These are phyloP conservation scores for Neurospora sp. DNA, from an alignment of 495 filamentous ascomycete genomes.

Conservation along the genomic window DNA sequence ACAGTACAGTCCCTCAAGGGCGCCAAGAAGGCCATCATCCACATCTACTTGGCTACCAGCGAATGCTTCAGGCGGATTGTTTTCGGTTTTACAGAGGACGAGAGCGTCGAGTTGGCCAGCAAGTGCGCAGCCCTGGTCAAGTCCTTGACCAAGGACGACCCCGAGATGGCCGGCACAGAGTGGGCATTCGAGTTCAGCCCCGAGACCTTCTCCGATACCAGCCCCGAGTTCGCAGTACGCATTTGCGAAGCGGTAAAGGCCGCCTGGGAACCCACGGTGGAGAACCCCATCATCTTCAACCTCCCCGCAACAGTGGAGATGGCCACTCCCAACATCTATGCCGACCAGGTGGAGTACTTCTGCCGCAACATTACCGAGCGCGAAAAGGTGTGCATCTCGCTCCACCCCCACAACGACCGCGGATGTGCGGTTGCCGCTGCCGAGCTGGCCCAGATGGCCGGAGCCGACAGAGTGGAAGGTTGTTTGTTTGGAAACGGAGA, in stretches of 20 bases:
- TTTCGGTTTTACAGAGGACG: slow-evolving; percentile 74
- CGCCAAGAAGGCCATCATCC: slow-evolving; percentile 89
- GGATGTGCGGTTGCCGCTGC: slow-evolving; percentile 79
- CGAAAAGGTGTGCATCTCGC: slow-evolving; percentile 71
- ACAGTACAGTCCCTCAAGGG: slow-evolving; percentile 87
- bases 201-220: slow-evolving; percentile 90
- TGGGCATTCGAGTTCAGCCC: slow-evolving; percentile 97
- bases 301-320: slow-evolving; percentile 94
- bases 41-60: slow-evolving; percentile 93
- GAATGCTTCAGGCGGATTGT: slow-evolving; percentile 85
- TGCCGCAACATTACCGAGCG: slow-evolving; percentile 71
- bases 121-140: slow-evolving; percentile 78
- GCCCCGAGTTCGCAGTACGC: slow-evolving; percentile 69
- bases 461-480: slow-evolving; percentile 88
- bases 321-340: slow-evolving; percentile 91
- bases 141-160: slow-evolving; percentile 92
- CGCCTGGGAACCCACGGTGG: slow-evolving; percentile 78
- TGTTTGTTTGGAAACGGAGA: slow-evolving; percentile 95
- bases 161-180: slow-evolving; percentile 59
- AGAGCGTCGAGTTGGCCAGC: slow-evolving; percentile 76
- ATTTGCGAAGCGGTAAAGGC: slow-evolving; percentile 92
- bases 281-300: slow-evolving; percentile 94
- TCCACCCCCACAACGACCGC: slow-evolving; percentile 92
- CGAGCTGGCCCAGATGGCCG: slow-evolving; percentile 95
- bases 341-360: slow-evolving; percentile 96